phyloP scores from a whole-genome alignment of 371 early-diverging fungal genomes.

The Batrachochytrium dendrobatidis region DNA sequence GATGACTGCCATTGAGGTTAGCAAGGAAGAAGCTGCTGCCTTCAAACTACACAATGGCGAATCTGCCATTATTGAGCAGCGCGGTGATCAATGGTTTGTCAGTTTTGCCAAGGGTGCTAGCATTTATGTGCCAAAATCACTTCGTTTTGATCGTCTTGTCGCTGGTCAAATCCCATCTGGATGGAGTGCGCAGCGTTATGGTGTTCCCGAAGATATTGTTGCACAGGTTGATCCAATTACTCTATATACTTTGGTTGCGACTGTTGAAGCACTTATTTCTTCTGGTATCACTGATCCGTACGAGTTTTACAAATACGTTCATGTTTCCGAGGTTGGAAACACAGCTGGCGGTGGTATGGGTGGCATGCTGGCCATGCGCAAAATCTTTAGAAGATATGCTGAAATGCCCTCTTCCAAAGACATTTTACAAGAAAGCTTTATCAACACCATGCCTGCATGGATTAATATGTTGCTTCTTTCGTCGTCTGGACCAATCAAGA shows the following conservation, averaged over 20 bases:
- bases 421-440: conserved; percentile 91
- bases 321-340: conserved; percentile 92
- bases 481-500: conserved; percentile 93
- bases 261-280: conserved; percentile 86
- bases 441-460: conserved; percentile 96
- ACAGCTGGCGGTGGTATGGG: conserved; percentile 86
- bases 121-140: conserved; percentile 88
- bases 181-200: conserved; percentile 88
- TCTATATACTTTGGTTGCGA: conserved; percentile 80
- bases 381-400: conserved; percentile 66
- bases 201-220: conserved; percentile 89
- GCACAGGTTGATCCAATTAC: conserved; percentile 88
- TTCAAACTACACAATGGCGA: conserved; percentile 84
- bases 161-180: conserved; percentile 95
- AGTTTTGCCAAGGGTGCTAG: conserved; percentile 81
- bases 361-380: conserved; percentile 58
- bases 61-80: conserved; percentile 64
- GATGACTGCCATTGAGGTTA: conserved; percentile 82
- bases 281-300: conserved; percentile 95
- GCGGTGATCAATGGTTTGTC: conserved; percentile 73
- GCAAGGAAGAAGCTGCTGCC: conserved; percentile 85
- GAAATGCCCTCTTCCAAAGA: conserved; percentile 90
- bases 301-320: conserved; percentile 94
- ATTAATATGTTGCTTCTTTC: conserved; percentile 92
- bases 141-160: conserved; percentile 87